Base-by-base conservation (phyloP, 1,284 basidiomycete genomes). In the Ustilago trichophora region DNA sequence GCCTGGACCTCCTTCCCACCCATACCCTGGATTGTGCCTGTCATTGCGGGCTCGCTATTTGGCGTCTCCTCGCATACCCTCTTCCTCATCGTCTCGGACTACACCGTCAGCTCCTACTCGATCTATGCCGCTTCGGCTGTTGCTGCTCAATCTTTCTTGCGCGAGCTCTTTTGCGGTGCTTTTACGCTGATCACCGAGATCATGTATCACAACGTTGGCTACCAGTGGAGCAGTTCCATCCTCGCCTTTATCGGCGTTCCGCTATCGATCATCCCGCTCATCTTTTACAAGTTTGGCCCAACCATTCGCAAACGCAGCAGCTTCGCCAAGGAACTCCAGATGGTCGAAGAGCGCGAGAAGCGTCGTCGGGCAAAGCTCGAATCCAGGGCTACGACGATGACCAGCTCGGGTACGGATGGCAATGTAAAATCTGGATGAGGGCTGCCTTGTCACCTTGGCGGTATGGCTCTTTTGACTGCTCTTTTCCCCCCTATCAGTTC, bases 71-170 rank as follows among this genome's bases (percentile, higher is more conserved):
- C 65, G 13, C 75, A 77, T 40, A 62, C 72, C 33, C 67, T 77
- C 34, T 77, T 77, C 56, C 54, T 74, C 37, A 62, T 70, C 48
- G 73, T 77, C 10, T 68, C 63, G 18, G 75, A 75, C 50, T 77
- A 76, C 41, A 74, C 72, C 13, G 62, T 72, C 27, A 46, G 34
- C 34, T 49, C 64, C 11, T 77, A 77, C 52, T 58, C 57, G 37
- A 70, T 66, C 42, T 77, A 68, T 37, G 66, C 73, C 1, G 72
- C 73, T 4, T 70, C 65, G 19, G 75, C 75, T 15, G 41, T 77
- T 2, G 75, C 68, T 10, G 75, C 69, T 12, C 75, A 77, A 47
- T 71, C 65, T 13, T 60, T 77, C 37, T 18, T 73, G 33, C 55
- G 75, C 32, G 75, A 77, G 33, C 35, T 73, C 27, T 19, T 73